Conservation (phyloP, 495 filamentous ascomycete genomes). For the Penicillium soppii region DNA sequence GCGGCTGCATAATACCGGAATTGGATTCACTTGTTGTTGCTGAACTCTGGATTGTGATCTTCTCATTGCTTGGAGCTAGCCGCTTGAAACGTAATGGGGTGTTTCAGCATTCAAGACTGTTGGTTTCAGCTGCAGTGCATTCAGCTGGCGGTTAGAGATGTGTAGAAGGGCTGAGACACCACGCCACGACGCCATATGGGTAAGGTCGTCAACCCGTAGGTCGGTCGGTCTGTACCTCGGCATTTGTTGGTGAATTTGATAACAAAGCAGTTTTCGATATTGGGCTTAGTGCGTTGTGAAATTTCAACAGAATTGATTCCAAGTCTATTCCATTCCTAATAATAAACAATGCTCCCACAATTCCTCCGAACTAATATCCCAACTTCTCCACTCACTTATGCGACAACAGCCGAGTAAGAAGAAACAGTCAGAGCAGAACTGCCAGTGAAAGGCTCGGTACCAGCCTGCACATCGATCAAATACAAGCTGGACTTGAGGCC, state of each 20-base stretch:
- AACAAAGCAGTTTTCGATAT: no score
- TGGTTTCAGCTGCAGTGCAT: constrained; percentile 1
- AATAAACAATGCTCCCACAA: not conserved
- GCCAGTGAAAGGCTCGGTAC: constrained; percentile 57
- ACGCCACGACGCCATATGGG: no score
- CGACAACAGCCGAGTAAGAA: constrained; percentile 41
- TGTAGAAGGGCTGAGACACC: not conserved
- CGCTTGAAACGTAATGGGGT: not conserved
- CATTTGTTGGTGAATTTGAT: no score
- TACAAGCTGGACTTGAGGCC: constrained; percentile 52
- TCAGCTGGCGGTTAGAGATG: constrained; percentile 1
- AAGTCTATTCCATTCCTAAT: not conserved
- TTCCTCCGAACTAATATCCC: no score
- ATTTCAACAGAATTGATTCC: not conserved
- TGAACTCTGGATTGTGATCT: no score
- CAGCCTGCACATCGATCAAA: constrained; percentile 53
- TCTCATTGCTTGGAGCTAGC: not conserved
- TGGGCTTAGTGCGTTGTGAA: no score
- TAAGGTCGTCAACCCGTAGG: no score
- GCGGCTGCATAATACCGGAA: no score
- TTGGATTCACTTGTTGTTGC: no score
- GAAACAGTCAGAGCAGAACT: constrained; percentile 36
- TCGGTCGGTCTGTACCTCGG: no score
- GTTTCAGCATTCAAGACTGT: not conserved
- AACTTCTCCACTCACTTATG: constrained; percentile 20